A percentile compares a stretch with the other conserved stretches of the same genome.
phyloP scores from a whole-genome alignment of 176 grass and related monocot genomes.

The Ampelocalamus luodianensis region DNA sequence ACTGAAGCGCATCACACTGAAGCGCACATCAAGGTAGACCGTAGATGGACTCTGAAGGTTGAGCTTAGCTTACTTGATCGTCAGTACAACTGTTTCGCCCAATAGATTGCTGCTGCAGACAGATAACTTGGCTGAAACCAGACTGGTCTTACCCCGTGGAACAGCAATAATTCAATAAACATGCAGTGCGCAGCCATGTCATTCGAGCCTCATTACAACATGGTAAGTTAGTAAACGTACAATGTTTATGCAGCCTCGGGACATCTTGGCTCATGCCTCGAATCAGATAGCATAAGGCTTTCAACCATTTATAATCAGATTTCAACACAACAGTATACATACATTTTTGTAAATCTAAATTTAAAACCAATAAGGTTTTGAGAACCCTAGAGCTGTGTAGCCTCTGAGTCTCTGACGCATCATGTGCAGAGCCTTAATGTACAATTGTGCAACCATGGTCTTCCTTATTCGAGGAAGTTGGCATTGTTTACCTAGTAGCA shows the following conservation, averaged over 20 bases:
- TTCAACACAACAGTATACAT: constrained; percentile 14
- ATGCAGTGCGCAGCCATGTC: background rate
- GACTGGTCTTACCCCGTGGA: no score
- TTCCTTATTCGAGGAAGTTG: constrained; percentile 43
- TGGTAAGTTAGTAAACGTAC: background rate
- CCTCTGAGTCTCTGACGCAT: background rate
- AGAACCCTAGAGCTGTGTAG: background rate
- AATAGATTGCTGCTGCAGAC: no score
- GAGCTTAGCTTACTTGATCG: no score
- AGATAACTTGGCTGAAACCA: no score
- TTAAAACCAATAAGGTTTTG: background rate
- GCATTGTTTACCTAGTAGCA: background rate
- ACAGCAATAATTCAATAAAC: no score
- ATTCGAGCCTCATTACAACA: background rate
- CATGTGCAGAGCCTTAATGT: constrained; percentile 29
- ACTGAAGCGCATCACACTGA: no score
- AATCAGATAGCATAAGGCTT: background rate
- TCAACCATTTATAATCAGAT: constrained; percentile 23
- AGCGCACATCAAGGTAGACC: no score
- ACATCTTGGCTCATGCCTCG: background rate
- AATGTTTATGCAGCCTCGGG: background rate
- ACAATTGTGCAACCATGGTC: constrained; percentile 28
- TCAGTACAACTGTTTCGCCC: no score
- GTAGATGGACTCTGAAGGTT: no score
- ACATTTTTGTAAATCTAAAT: constrained; percentile 2